Evolutionary conservation across 2,329 filamentous ascomycete species (phyloP), one percentile per base, ranked within the genome.

Genomic region (Aspergillus brasiliensis): DNA sequence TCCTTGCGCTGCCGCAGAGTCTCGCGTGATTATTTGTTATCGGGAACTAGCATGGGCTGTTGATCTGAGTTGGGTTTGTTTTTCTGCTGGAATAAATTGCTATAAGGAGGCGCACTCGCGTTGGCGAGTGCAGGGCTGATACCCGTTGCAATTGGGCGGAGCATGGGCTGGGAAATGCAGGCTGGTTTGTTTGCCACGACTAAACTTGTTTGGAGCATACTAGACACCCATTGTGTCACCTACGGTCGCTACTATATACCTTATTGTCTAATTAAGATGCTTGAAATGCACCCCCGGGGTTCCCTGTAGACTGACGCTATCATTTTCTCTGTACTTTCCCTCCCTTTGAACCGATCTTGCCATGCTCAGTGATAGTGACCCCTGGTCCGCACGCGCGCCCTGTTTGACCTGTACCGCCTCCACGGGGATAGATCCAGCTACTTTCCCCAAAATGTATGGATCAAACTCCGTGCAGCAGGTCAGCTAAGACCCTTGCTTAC

Each of bases 171-270:
- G 62, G 57, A 64, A 59, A 56, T 40, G 55, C 57, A 60, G 55
- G 51, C 34, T 28, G 49, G 48, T 42, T 57, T 59, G 37, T 51
- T 34, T 60, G 54, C 57, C 21, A 23, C 21, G 31, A 17, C 40
- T 57, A 31, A 25, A 38, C 40, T 58, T 52, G 58, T 57, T 54
- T 53, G 51, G 53, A 53, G 57, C 55, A 65, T 65, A 34, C 31
- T 5, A 48, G 56, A 62, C 57, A 63, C 56, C 44, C 51, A 53
- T 42, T 58, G 63, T 67, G 65, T 67, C 63, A 58, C 56, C 53
- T 47, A 67, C 62, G 61, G 63, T 67, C 61, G 63, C 65, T 67
- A 65, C 63, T 62, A 61, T 63, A 63, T 61, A 65, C 58, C 59
- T 28, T 49, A 66, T 66, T 66, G 61, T 65, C 65, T 66, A 66